Percentiles rank a stretch among this genome's conserved stretches.
Evolutionary conservation across 1,139 yeast genomes (phyloP).

Genomic region (Meyerozyma athensensis): DNA sequence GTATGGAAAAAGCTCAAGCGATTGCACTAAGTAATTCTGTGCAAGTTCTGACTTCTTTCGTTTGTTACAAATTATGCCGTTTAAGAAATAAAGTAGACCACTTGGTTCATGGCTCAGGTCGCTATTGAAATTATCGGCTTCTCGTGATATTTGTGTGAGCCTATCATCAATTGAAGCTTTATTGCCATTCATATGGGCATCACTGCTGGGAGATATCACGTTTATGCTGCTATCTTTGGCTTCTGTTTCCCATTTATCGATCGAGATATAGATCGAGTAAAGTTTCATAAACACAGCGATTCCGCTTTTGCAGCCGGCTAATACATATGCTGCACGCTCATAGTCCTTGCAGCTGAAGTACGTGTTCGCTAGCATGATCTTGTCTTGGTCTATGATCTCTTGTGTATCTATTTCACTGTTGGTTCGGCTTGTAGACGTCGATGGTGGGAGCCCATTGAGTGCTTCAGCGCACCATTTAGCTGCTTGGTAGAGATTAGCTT

Average conservation of each 20-base stretch:
- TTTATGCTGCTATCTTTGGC: slow-evolving; percentile 58
- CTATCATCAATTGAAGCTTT: slow-evolving; percentile 12
- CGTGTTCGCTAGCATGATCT: slow-evolving; percentile 58
- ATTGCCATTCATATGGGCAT: slow-evolving; percentile 11
- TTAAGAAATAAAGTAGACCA: slow-evolving; percentile 65
- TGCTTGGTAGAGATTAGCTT: slow-evolving; percentile 57
- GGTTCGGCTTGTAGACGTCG: slow-evolving; percentile 8
- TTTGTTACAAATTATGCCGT: slow-evolving; percentile 60
- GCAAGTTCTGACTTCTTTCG: slow-evolving; percentile 61
- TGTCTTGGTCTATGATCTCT: slow-evolving; percentile 33
- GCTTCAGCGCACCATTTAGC: slow-evolving; percentile 87
- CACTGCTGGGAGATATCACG: slow-evolving; percentile 19
- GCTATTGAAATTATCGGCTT: slow-evolving; percentile 28
- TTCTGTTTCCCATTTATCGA: slow-evolving; percentile 72
- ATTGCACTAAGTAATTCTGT: slow-evolving; percentile 50
- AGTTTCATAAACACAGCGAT: slow-evolving; percentile 60
- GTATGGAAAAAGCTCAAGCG: slow-evolving; percentile 64
- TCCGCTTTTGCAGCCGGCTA: slow-evolving; percentile 50
- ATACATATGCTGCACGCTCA: slow-evolving; percentile 64
- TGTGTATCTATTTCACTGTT: slow-evolving; percentile 11
- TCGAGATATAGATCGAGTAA: slow-evolving; percentile 65
- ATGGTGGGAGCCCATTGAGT: slow-evolving; percentile 37
- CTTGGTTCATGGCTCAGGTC: slow-evolving; percentile 29
- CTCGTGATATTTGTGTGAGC: slow-evolving; percentile 41
- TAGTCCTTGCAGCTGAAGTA: slow-evolving; percentile 84